Evolutionary conservation across 768 basidiomycete genomes (phyloP).

Genomic region (Tylopilus intermedius): DNA sequence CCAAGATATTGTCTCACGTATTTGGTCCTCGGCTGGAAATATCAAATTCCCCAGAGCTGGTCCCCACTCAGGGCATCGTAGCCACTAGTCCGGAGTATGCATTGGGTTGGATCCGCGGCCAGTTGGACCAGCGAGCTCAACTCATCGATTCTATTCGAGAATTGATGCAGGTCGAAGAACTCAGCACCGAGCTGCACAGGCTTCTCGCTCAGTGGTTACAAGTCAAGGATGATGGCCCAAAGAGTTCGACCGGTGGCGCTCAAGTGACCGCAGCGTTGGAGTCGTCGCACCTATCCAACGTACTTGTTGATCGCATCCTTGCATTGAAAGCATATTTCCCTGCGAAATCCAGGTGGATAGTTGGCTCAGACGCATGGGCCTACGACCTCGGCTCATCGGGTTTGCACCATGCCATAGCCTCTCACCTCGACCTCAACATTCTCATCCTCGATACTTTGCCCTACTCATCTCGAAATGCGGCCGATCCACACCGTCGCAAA

Average conservation of each 20-base stretch:
- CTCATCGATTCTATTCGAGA: slow-evolving; percentile 62
- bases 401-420: slow-evolving; percentile 90
- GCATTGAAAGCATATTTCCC: slow-evolving; percentile 58
- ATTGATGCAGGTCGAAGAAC: slow-evolving; percentile 49
- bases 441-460: slow-evolving; percentile 92
- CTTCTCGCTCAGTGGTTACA: slow-evolving; percentile 78
- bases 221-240: slow-evolving; percentile 62
- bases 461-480: slow-evolving; percentile 71
- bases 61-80: slow-evolving; percentile 60
- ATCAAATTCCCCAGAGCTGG: slow-evolving; percentile 74
- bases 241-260: slow-evolving; percentile 55
- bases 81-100: slow-evolving; percentile 95
- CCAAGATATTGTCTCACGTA: slow-evolving; percentile 76
- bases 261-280: slow-evolving; percentile 52
- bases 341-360: slow-evolving; percentile 85
- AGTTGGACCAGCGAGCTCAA: slow-evolving; percentile 68
- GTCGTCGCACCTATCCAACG: slow-evolving; percentile 34
- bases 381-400: slow-evolving; percentile 96
- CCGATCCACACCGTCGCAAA: slow-evolving; percentile 74
- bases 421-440: slow-evolving; percentile 88
- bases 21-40: slow-evolving; percentile 79
- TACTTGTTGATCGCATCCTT: slow-evolving; percentile 53
- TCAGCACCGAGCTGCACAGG: slow-evolving; percentile 57
- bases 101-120: slow-evolving; percentile 82
- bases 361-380: slow-evolving; percentile 97